Conservation (phyloP, 2,329 filamentous ascomycete species). For the Colletotrichum australisinense region DNA sequence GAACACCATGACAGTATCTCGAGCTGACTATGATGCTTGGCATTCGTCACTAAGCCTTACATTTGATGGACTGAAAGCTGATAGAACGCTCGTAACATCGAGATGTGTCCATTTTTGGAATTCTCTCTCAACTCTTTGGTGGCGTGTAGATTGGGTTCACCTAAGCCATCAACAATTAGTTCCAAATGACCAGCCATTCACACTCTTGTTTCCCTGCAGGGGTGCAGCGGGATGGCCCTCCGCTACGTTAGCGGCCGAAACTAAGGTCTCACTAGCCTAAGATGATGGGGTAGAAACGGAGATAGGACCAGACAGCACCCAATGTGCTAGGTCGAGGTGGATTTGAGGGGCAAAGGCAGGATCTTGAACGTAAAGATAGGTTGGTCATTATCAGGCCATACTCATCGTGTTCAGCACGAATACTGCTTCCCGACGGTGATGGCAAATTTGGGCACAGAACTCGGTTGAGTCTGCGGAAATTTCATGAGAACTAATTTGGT, state of each 20-base stretch:
- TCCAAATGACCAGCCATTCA: background rate
- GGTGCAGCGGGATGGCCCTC: background rate
- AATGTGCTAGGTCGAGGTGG: background rate
- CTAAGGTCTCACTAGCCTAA: background rate
- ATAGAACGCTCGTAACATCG: background rate
- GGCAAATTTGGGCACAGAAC: too few relatives aligned
- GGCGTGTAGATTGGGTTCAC: background rate
- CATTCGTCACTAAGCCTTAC: background rate
- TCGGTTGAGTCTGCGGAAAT: too few relatives aligned
- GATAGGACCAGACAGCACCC: background rate
- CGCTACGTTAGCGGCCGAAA: too few relatives aligned
- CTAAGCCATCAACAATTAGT: background rate
- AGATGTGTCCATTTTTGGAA: background rate
- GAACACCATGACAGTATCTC: background rate
- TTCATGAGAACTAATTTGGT: fast-evolving
- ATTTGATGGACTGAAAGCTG: background rate
- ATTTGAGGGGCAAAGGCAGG: background rate
- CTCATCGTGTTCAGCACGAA: background rate
- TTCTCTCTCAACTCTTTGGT: background rate
- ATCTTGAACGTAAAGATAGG: background rate
- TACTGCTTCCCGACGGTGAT: too few relatives aligned
- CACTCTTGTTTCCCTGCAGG: background rate
- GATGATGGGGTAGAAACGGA: background rate
- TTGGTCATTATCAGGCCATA: too few relatives aligned
- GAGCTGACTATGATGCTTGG: background rate